phyloP scores from a whole-genome alignment of 2,329 filamentous ascomycete genomes.

The Huntiella savannae region DNA sequence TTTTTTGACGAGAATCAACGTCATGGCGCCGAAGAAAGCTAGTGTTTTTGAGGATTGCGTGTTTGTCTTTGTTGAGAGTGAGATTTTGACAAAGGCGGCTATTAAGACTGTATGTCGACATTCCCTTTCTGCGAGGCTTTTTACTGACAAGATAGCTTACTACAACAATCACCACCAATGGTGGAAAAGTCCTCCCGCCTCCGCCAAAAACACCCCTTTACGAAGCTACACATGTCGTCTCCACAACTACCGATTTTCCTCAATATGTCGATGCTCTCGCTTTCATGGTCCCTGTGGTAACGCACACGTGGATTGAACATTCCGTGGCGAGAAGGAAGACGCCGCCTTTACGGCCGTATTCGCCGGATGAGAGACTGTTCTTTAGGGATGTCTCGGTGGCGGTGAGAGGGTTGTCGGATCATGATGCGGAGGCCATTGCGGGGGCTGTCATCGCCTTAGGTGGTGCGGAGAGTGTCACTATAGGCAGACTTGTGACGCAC shows the following conservation, averaged over 20 bases:
- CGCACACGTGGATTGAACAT: constrained; percentile 56
- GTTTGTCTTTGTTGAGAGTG: constrained; percentile 28
- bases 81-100: constrained; percentile 21
- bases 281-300: constrained; percentile 67
- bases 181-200: constrained; percentile 22
- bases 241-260: constrained; percentile 78
- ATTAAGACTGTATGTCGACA: constrained; percentile 21
- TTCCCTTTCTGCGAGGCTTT: neutral
- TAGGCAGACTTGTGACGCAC: constrained; percentile 66
- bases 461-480: constrained; percentile 53
- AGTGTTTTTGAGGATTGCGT: constrained; percentile 24
- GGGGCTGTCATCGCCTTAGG: constrained; percentile 81
- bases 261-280: constrained; percentile 59
- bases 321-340: constrained; percentile 52
- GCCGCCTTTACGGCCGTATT: constrained; percentile 65
- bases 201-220: constrained; percentile 16
- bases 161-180: constrained; percentile 27
- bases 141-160: constrained; percentile 20
- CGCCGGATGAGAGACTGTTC: constrained; percentile 77
- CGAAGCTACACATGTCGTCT: constrained; percentile 35
- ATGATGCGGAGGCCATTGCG: constrained; percentile 80
- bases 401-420: constrained; percentile 65
- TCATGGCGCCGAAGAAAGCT: constrained; percentile 13
- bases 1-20: too few relatives aligned
- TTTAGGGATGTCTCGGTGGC: constrained; percentile 70